A percentile compares a stretch with the other conserved stretches of the same genome.
Conservation (phyloP, 2,329 filamentous ascomycete genomes). For the Aspergillus flavus region DNA sequence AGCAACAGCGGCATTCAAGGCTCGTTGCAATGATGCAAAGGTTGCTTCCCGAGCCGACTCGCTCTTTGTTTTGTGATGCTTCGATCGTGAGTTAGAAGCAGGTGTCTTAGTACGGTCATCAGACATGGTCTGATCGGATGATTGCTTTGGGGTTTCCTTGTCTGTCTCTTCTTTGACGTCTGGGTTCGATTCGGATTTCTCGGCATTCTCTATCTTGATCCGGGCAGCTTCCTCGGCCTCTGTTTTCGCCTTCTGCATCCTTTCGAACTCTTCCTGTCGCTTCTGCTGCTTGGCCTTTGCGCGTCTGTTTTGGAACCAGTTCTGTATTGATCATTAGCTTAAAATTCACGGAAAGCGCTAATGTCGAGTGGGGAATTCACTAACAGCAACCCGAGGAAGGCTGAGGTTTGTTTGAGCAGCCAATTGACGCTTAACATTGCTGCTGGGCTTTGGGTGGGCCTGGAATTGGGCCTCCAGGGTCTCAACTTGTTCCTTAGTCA, state of each 20-base stretch:
- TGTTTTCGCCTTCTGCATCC: constrained; percentile 43
- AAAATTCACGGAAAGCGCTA: constrained; percentile 9
- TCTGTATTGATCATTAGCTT: constrained; percentile 35
- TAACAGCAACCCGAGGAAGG: constrained; percentile 52
- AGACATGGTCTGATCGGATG: constrained; percentile 25
- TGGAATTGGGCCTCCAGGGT: constrained; percentile 53
- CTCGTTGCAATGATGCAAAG: constrained; percentile 48
- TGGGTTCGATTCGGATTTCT: constrained; percentile 28
- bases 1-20: constrained; percentile 46
- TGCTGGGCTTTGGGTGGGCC: constrained; percentile 54
- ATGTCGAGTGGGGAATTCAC: constrained; percentile 24
- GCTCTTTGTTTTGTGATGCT: constrained; percentile 41
- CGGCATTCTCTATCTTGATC: constrained; percentile 31
- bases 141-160: constrained; percentile 31
- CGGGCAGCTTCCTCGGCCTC: constrained; percentile 40
- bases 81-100: constrained; percentile 27
- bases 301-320: constrained; percentile 57
- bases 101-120: constrained; percentile 25
- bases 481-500: constrained; percentile 56
- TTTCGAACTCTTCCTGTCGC: constrained; percentile 52
- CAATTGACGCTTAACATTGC: constrained; percentile 53
- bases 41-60: constrained; percentile 45
- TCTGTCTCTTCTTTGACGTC: constrained; percentile 27
- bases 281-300: constrained; percentile 57
- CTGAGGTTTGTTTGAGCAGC: constrained; percentile 53